These are phyloP conservation scores for Elaeis oleifera DNA, from an alignment of 202 grass and related monocot species.

Conservation along the genomic window DNA sequence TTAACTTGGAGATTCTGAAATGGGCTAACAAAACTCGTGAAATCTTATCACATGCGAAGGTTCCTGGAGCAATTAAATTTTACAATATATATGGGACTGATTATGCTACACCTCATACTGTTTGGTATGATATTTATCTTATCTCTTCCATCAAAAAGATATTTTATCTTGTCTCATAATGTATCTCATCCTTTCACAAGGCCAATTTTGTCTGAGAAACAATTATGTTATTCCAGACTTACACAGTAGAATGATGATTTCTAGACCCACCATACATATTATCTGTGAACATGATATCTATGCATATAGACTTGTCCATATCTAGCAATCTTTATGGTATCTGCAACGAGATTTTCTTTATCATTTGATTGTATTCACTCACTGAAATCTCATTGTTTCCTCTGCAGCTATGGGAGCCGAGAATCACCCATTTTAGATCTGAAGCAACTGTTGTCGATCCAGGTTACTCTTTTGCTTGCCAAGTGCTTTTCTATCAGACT, in stretches of 20 bases:
- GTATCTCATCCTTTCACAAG: no score
- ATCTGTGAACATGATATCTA: no score
- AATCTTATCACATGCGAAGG: slow-evolving; percentile 58
- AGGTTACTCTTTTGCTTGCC: slow-evolving; percentile 34
- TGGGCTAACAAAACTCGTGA: slow-evolving; percentile 90
- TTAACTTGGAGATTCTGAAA: slow-evolving; percentile 70
- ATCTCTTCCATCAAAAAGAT: neutral
- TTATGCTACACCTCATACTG: slow-evolving; percentile 71
- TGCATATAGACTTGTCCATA: no score
- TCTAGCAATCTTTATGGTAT: no score
- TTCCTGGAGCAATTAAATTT: slow-evolving; percentile 84
- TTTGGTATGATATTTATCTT: slow-evolving; percentile 47
- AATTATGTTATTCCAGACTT: no score
- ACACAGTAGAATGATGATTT: no score
- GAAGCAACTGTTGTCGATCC: slow-evolving; percentile 38
- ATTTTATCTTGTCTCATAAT: neutral
- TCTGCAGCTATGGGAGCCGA: slow-evolving; percentile 72
- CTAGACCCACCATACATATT: no score
- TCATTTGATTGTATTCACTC: neutral
- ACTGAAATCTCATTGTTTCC: slow-evolving; percentile 10
- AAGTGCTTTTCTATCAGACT: no score
- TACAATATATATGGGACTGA: slow-evolving; percentile 88
- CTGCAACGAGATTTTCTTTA: neutral
- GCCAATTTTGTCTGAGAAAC: no score
- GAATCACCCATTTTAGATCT: slow-evolving; percentile 52